A percentile compares a stretch with the other conserved stretches of the same genome.
Conservation (phyloP, 305 asterid species). For the Fraxinus nigra region DNA sequence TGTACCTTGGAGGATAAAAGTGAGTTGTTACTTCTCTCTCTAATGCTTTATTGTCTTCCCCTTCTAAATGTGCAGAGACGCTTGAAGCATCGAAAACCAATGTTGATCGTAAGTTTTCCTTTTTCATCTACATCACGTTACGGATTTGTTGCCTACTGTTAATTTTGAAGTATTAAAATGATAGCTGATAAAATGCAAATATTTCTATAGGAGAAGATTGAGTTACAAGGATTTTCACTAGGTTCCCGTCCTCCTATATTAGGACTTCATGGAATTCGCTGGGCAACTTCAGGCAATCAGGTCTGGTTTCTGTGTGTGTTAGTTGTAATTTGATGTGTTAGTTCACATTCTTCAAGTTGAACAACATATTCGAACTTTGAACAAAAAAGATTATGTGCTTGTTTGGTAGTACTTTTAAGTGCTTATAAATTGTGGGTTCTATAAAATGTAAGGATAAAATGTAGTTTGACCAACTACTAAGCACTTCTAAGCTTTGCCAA, state of each 20-base stretch:
- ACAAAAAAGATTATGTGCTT: neutral
- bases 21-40: neutral
- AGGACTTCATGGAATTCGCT: constrained; percentile 80
- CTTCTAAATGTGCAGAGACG: constrained; percentile 67
- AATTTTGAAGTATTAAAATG: neutral
- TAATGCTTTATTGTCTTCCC: constrained; percentile 22
- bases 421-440: neutral
- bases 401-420: neutral
- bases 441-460: neutral
- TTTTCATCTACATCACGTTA: constrained; percentile 9
- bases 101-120: constrained; percentile 68
- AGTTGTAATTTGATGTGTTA: neutral
- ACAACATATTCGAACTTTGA: neutral
- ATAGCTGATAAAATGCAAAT: constrained; percentile 9
- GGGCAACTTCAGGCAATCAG: constrained; percentile 89
- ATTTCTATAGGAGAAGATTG: constrained; percentile 73
- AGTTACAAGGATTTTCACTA: constrained; percentile 78
- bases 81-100: constrained; percentile 76
- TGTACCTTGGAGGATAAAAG: neutral
- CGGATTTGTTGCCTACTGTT: neutral
- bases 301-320: constrained; percentile 47
- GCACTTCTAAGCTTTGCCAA: neutral
- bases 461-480: neutral
- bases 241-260: constrained; percentile 86
- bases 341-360: neutral